Evolutionary conservation across 805 yeast species (phyloP).

Genomic region (Yamadazyma scolyti): DNA sequence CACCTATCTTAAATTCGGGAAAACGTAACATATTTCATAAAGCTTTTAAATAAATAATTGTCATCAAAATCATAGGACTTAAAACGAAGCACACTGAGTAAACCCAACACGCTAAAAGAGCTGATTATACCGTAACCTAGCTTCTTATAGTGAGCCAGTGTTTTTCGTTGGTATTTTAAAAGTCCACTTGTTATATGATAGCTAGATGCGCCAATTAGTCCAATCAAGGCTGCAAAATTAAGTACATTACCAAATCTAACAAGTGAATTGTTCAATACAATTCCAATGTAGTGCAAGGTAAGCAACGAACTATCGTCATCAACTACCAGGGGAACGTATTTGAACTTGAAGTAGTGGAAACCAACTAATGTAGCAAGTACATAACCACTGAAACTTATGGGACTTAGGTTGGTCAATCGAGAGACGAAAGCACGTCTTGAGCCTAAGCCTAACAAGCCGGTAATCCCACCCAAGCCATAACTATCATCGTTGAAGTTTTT

Average conservation of each 20-base stretch:
- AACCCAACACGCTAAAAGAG: slow-evolving; percentile 30
- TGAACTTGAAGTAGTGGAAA: slow-evolving; percentile 46
- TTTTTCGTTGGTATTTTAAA: slow-evolving; percentile 42
- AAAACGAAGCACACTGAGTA: slow-evolving; percentile 30
- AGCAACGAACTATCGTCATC: slow-evolving; percentile 66
- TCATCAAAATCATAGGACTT: slow-evolving; percentile 18
- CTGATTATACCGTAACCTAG: slow-evolving; percentile 42
- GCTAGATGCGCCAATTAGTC: slow-evolving; percentile 13
- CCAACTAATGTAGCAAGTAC: slow-evolving; percentile 40
- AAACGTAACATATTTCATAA: slow-evolving; percentile 21
- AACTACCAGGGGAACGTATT: slow-evolving; percentile 47
- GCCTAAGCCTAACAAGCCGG: slow-evolving; percentile 54
- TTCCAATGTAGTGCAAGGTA: slow-evolving; percentile 45
- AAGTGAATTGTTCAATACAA: slow-evolving; percentile 11
- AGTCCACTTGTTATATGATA: slow-evolving; percentile 59
- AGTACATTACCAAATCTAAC: slow-evolving; percentile 18
- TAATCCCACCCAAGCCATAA: slow-evolving; percentile 60
- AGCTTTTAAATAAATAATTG: slow-evolving; percentile 16
- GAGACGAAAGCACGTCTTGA: slow-evolving; percentile 44
- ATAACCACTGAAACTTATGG: slow-evolving; percentile 60
- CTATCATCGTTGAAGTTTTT: slow-evolving; percentile 33
- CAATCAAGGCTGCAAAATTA: slow-evolving; percentile 26
- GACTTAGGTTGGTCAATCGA: slow-evolving; percentile 46
- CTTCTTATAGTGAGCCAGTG: slow-evolving; percentile 36
- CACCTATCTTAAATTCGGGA: slow-evolving; percentile 6